Evolutionary conservation across 2,329 filamentous ascomycete species (phyloP).

Genomic region (Calcarisporium arbuscula): DNA sequence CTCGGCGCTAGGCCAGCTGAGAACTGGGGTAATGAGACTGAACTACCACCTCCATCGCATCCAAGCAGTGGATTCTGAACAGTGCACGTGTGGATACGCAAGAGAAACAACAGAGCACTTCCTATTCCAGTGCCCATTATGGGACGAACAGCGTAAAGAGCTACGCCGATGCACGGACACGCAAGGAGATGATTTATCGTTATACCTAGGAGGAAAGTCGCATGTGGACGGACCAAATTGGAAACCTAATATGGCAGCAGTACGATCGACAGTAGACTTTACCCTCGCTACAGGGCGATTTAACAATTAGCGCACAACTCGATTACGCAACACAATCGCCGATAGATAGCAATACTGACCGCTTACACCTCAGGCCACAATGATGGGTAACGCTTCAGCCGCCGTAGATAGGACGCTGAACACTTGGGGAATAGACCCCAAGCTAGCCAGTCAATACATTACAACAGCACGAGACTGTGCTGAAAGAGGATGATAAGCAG

Average conservation of each 20-base stretch:
- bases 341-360: too few species aligned
- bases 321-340: too few species aligned
- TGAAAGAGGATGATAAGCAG: too few species aligned
- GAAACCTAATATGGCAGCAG: constrained; percentile 21
- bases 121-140: constrained; percentile 11
- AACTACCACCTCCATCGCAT: constrained; percentile 11
- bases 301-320: too few species aligned
- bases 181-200: constrained; percentile 10
- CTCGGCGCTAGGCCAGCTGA: constrained; percentile 13
- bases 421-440: too few species aligned
- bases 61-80: constrained; percentile 6
- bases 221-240: constrained; percentile 15
- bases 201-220: constrained; percentile 16
- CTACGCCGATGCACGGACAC: constrained; percentile 9
- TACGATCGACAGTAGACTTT: constrained; percentile 22
- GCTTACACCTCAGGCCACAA: too few species aligned
- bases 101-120: constrained; percentile 12
- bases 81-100: constrained; percentile 11
- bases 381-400: too few species aligned
- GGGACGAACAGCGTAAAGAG: constrained; percentile 7
- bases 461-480: too few species aligned
- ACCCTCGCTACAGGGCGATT: constrained; percentile 20
- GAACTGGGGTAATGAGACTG: constrained; percentile 13
- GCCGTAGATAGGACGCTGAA: too few species aligned
- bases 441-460: too few species aligned